Evolutionary conservation across 306 rosid species (phyloP).

Genomic region (Trifolium repens): DNA sequence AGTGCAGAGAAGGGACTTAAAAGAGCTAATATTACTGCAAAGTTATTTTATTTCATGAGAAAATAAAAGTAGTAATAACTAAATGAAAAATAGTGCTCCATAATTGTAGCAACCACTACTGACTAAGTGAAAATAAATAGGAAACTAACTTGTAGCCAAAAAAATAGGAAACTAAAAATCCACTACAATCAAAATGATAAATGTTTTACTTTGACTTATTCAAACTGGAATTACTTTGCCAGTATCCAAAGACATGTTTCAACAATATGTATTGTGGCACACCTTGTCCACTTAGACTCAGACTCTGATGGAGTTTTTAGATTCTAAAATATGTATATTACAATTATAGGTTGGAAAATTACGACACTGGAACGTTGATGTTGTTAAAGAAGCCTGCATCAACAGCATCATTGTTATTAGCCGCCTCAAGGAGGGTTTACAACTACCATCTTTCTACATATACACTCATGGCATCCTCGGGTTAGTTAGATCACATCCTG

Average conservation of each 20-base stretch:
- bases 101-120: neutral
- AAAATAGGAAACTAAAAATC: too few species aligned
- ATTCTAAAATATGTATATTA: constrained; percentile 10
- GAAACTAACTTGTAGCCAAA: neutral
- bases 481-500: constrained; percentile 34
- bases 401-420: constrained; percentile 19
- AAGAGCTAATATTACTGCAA: neutral
- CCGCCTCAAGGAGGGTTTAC: constrained; percentile 31
- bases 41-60: too few species aligned
- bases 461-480: constrained; percentile 48
- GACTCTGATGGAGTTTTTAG: constrained; percentile 12
- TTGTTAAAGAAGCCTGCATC: constrained; percentile 36
- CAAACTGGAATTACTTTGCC: neutral
- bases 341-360: neutral
- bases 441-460: constrained; percentile 24
- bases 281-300: constrained; percentile 9
- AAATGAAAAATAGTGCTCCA: neutral
- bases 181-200: neutral
- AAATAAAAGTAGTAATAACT: too few species aligned
- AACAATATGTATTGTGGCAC: neutral
- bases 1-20: neutral
- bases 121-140: neutral
- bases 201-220: too few species aligned
- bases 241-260: neutral
- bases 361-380: constrained; percentile 42